Base-by-base conservation (phyloP, 768 basidiomycete species). In the Leccinum pellstonianum region DNA sequence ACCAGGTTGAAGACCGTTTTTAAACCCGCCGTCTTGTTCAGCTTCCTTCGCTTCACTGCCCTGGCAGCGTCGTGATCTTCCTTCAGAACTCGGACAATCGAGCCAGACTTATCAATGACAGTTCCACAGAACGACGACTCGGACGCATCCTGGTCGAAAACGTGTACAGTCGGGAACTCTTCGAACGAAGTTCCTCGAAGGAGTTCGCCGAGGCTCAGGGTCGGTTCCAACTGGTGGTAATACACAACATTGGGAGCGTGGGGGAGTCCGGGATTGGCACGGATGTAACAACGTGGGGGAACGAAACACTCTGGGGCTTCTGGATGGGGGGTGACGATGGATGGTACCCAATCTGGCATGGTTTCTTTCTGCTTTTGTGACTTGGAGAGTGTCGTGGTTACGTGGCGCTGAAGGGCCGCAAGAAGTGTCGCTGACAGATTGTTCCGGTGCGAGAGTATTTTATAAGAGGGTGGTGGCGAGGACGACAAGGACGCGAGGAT, bases 161-260 rank as follows among this genome's bases (percentile, higher is more conserved):
- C 73, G 57, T 93, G 88, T 49, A 96, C 84, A 1, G 86, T 86
- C 7, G 94, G 94, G 67, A 84, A 96, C 71, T 96, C 94, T 33
- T 90, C 81, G 71, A 94, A 93, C 29, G 83, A 77, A 47, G 83
- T 89, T 53, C 84, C 74, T 37, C 76, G 78, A 49, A 96, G 75
- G 8, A 80, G 73, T 25, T 69, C 66, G 10, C 70, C 66, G 27
- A 95, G 77, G 23, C 79, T 71, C 47, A 79, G 64, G 4, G 73
- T 69, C 3, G 81, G 74, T 54, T 90, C 83, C 12, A 94, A 73
- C 35, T 80, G 80, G 68, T 88, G 81, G 69, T 85, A 90, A 50
- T 63, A 66, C 6, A 73, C 77, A 54, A 67, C 66, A 65, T 69
- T 76, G 52, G 63, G 68, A 55, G 52, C 35, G 31, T 56, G 54